Conservation (phyloP, 345 rosid genomes). For the Populus nigra region DNA sequence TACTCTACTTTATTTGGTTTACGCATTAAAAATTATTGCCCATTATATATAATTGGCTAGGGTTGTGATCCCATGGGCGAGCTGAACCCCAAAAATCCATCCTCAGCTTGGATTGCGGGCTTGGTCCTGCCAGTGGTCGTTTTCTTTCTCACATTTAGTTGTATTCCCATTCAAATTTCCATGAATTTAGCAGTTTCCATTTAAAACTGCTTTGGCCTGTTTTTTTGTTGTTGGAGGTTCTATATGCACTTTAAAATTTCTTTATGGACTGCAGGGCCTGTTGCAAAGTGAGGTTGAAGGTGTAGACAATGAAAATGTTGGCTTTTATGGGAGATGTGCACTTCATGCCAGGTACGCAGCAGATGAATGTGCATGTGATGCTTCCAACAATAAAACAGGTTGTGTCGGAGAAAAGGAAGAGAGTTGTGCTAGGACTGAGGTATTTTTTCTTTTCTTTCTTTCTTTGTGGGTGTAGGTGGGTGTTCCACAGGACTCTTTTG, state of each 20-base stretch:
- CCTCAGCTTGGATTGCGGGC: too few relatives aligned
- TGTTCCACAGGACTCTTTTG: neutral
- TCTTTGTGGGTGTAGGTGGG: neutral
- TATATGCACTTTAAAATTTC: neutral
- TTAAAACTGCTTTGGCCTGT: neutral
- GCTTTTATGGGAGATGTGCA: slow-evolving; percentile 49
- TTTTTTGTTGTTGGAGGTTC: neutral
- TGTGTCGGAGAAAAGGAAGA: slow-evolving; percentile 21
- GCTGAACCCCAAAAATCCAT: too few relatives aligned
- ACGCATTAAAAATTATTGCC: too few relatives aligned
- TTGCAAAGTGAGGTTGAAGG: slow-evolving; percentile 58
- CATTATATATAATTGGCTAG: too few relatives aligned
- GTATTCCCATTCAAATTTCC: neutral
- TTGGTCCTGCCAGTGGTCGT: too few relatives aligned
- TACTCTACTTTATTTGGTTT: neutral
- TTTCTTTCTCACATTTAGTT: neutral
- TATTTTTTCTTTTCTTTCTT: slow-evolving; percentile 10
- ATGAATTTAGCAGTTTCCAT: neutral
- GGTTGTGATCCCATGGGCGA: too few relatives aligned
- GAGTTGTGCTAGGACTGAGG: slow-evolving; percentile 58
- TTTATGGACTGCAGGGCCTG: slow-evolving; percentile 34
- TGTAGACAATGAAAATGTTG: slow-evolving; percentile 40
- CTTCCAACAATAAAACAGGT: slow-evolving; percentile 12
- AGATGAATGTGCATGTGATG: slow-evolving; percentile 23
- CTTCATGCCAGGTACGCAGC: slow-evolving; percentile 30